Evolutionary conservation across 768 basidiomycete species (phyloP).

Genomic region (Amanita inopinata): DNA sequence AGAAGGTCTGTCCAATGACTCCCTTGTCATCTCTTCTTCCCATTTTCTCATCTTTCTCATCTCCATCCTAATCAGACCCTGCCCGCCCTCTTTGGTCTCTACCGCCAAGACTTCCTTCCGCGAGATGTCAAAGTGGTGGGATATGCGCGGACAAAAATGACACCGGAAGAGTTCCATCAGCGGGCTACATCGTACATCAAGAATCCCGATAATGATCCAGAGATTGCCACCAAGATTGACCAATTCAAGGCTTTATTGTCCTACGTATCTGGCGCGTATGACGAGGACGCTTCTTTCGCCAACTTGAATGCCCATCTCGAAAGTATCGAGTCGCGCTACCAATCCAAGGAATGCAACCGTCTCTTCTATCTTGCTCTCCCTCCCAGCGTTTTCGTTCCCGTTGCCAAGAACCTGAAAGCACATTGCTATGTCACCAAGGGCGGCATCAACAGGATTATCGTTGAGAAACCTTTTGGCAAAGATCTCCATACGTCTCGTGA

Average conservation of each 20-base stretch:
- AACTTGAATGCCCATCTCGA: slow-evolving; percentile 67
- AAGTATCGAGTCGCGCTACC: slow-evolving; percentile 66
- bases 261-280: slow-evolving; percentile 86
- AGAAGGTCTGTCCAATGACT: slow-evolving; percentile 53
- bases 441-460: slow-evolving; percentile 85
- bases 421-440: slow-evolving; percentile 60
- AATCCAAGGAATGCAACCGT: slow-evolving; percentile 59
- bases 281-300: slow-evolving; percentile 72
- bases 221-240: slow-evolving; percentile 52
- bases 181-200: slow-evolving; percentile 84
- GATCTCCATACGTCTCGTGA: slow-evolving; percentile 78
- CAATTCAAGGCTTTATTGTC: slow-evolving; percentile 75
- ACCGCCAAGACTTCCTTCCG: slow-evolving; percentile 71
- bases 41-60: too few species aligned
- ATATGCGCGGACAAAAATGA: slow-evolving; percentile 96
- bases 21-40: slow-evolving; percentile 1
- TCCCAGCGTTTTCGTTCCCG: slow-evolving; percentile 91
- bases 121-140: slow-evolving; percentile 84
- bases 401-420: slow-evolving; percentile 74
- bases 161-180: slow-evolving; percentile 72
- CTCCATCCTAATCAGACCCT: too few species aligned
- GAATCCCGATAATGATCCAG: slow-evolving; percentile 51
- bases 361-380: slow-evolving; percentile 97
- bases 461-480: slow-evolving; percentile 98
- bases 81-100: slow-evolving; percentile 91